phyloP scores from a whole-genome alignment of 495 filamentous ascomycete species.

The Lasiosphaeria miniovina region DNA sequence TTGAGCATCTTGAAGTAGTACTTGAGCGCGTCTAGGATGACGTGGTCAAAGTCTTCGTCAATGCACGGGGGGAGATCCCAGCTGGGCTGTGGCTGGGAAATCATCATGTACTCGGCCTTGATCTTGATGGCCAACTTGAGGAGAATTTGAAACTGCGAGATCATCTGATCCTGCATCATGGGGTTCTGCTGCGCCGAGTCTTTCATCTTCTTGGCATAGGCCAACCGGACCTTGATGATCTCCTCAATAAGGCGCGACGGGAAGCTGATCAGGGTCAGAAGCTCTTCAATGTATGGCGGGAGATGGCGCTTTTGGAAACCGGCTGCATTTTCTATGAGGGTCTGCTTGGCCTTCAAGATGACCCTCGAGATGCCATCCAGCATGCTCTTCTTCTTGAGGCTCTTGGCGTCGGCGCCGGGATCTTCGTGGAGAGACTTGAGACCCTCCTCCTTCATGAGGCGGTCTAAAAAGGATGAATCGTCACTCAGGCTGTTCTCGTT shows the following conservation, averaged over 20 bases:
- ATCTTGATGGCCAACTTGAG: constrained; percentile 87
- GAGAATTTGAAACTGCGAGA: constrained; percentile 90
- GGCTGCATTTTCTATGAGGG: constrained; percentile 81
- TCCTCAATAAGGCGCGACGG: constrained; percentile 94
- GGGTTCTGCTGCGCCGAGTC: constrained; percentile 77
- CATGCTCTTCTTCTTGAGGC: constrained; percentile 65
- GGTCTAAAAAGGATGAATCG: constrained; percentile 88
- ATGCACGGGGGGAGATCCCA: constrained; percentile 97
- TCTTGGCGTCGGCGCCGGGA: constrained; percentile 36
- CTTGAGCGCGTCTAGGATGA: constrained; percentile 90
- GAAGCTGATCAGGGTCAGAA: constrained; percentile 94
- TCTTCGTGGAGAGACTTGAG: constrained; percentile 86
- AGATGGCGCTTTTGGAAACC: constrained; percentile 87
- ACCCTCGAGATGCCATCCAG: constrained; percentile 77
- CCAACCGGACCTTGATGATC: constrained; percentile 89
- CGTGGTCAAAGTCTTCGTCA: constrained; percentile 92
- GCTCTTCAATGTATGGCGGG: constrained; percentile 94
- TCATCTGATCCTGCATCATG: constrained; percentile 95
- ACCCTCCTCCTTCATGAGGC: constrained; percentile 97
- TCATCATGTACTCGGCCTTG: constrained; percentile 80
- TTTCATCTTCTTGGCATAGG: constrained; percentile 90
- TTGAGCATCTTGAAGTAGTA: constrained; percentile 98
- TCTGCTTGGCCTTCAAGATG: constrained; percentile 89
- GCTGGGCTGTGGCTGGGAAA: constrained; percentile 82
- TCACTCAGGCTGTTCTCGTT: constrained; percentile 69